Percentiles rank a stretch among this genome's conserved stretches.
These are phyloP conservation scores for Ustilago tritici DNA, from an alignment of 1,284 basidiomycete species.

Conservation along the genomic window DNA sequence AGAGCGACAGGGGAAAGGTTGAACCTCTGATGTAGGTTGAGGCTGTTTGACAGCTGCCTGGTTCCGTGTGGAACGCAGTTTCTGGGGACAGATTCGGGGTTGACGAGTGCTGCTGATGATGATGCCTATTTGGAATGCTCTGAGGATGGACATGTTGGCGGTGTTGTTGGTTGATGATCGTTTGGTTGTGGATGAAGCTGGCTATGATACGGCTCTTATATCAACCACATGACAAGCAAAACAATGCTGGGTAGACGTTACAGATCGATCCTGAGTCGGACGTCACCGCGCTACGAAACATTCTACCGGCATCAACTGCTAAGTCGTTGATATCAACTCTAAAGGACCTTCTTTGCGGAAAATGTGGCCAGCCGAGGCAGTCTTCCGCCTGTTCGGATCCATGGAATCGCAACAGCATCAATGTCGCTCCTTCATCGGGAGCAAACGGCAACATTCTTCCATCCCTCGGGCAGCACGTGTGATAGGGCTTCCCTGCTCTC, in stretches of 20 bases:
- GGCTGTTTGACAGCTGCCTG: background rate
- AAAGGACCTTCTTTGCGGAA: no score
- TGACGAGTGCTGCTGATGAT: background rate
- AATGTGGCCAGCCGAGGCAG: no score
- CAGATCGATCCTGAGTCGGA: background rate
- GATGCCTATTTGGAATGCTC: no score
- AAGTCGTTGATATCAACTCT: background rate
- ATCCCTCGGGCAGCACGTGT: background rate
- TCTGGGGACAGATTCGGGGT: background rate
- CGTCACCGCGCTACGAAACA: background rate
- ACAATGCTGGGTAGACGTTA: no score
- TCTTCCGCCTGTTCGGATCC: no score
- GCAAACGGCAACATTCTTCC: background rate
- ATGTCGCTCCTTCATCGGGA: background rate
- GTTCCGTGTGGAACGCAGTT: background rate
- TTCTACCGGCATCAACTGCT: background rate
- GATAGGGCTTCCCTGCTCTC: background rate
- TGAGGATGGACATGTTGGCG: background rate
- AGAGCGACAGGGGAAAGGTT: background rate
- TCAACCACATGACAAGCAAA: no score
- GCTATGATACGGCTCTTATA: no score
- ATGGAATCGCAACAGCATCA: no score
- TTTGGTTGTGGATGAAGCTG: no score
- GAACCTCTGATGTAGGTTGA: background rate
- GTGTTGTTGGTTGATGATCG: background rate